phyloP scores from a whole-genome alignment of 805 yeast species.

The Wickerhamomyces chambardii region DNA sequence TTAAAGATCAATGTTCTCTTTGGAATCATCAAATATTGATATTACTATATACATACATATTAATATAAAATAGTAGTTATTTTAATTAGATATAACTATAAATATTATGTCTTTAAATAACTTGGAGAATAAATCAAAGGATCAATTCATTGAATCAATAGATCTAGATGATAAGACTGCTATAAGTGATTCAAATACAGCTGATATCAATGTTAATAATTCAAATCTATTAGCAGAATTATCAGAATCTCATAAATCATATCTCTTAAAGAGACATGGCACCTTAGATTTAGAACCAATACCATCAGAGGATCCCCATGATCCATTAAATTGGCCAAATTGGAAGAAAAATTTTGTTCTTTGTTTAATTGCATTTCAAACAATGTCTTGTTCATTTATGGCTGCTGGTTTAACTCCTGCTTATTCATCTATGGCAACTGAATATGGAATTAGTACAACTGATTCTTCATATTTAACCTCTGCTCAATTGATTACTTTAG shows the following conservation, averaged over 20 bases:
- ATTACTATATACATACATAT: too few relatives aligned
- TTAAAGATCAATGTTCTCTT: too few relatives aligned
- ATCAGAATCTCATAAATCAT: not conserved
- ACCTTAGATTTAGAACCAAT: conserved; percentile 37
- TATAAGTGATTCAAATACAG: not conserved
- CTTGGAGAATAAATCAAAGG: too few relatives aligned
- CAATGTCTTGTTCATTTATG: conserved; percentile 46
- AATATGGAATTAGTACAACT: conserved; percentile 32
- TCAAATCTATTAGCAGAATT: not conserved
- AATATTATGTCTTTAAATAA: too few relatives aligned
- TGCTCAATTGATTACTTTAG: conserved; percentile 45
- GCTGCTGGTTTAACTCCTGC: conserved; percentile 40
- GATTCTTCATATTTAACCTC: conserved; percentile 47
- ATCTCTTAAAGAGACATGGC: not conserved
- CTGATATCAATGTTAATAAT: too few relatives aligned
- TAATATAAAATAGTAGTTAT: too few relatives aligned
- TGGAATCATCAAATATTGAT: too few relatives aligned
- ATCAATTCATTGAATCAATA: not conserved
- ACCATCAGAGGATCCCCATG: conserved; percentile 53
- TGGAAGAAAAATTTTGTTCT: conserved; percentile 48
- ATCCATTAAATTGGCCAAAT: conserved; percentile 56
- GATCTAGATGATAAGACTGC: not conserved
- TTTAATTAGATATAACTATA: too few relatives aligned
- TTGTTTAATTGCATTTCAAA: conserved; percentile 42
- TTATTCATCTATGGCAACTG: conserved; percentile 18